Evolutionary conservation across 305 asterid genomes (phyloP).

Genomic region (Salvia sclarea): DNA sequence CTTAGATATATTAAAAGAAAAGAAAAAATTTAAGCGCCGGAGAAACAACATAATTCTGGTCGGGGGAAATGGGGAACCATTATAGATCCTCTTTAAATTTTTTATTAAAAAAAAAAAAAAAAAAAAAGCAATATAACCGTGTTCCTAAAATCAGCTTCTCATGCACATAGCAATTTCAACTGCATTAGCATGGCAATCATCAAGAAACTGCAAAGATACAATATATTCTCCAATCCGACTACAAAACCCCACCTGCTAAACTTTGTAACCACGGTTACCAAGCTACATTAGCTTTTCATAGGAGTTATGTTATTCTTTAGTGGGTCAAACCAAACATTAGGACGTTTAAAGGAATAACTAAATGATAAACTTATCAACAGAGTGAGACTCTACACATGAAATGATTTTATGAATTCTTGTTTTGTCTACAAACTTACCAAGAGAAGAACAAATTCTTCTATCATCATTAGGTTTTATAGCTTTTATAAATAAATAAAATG

Average conservation of each 20-base stretch:
- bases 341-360: no score
- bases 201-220: not conserved
- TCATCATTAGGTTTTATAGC: not conserved
- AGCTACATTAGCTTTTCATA: no score
- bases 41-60: conserved; percentile 9
- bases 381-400: no score
- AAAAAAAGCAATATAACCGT: no score
- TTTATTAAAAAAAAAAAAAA: no score
- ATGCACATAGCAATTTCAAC: not conserved
- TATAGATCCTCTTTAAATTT: no score
- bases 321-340: no score
- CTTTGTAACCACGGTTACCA: not conserved
- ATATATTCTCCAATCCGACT: not conserved
- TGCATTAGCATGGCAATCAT: not conserved
- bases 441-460: conserved; percentile 1
- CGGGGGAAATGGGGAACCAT: not conserved
- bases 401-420: not conserved
- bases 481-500: no score
- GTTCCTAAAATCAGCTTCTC: not conserved
- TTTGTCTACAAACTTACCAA: not conserved
- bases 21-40: conserved; percentile 18
- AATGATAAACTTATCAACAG: no score
- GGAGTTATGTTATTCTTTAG: no score
- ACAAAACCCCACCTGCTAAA: not conserved
- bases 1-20: not conserved